Evolutionary conservation across 1,284 basidiomycete species (phyloP), one percentile per base, ranked within the genome.

Genomic region (Stygiomarasmius scandens): DNA sequence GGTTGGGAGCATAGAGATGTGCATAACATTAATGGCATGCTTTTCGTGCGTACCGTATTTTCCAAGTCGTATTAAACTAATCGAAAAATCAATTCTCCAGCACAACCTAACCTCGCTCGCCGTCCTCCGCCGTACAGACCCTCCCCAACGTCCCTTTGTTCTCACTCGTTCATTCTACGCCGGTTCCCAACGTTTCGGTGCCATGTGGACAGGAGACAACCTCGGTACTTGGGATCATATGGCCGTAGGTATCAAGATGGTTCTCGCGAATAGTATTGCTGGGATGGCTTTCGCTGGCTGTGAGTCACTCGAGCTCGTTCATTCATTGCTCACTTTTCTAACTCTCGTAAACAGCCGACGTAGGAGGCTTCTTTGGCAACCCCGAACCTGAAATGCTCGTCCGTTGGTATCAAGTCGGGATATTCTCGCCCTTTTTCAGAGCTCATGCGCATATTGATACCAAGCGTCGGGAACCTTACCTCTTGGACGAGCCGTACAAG

Each of bases 191-290:
- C 88, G 95, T 43, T 96, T 91, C 67, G 95, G 96, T 44, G 96
- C 97, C 0, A 93, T 97, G 81, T 99, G 97, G 96, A 99, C 96
- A 2, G 97, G 97, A 14, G 97, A 99, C 74, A 99, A 99, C 71
- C 78, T 98, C 44, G 95, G 96, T 29, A 95, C 92, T 0, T 99
- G 97, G 97, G 94, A 96, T 60, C 97, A 99, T 69, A 93, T 99
- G 83, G 87, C 87, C 1, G 92, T 94, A 29, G 94, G 95, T 46
- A 83, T 97, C 57, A 93, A 96, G 67, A 98, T 99, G 92, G 89
- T 96, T 10, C 80, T 99, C 41, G 84, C 93, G 12, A 93, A 95
- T 71, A 87, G 88, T 55, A 87, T 99, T 50, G 94, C 87, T n/a
- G 97, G 97, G 24, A 93, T 98, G 86, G 85, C 88, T 47, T 99